phyloP scores from a whole-genome alignment of 179 eudicot genomes.

The Silene coronaria region DNA sequence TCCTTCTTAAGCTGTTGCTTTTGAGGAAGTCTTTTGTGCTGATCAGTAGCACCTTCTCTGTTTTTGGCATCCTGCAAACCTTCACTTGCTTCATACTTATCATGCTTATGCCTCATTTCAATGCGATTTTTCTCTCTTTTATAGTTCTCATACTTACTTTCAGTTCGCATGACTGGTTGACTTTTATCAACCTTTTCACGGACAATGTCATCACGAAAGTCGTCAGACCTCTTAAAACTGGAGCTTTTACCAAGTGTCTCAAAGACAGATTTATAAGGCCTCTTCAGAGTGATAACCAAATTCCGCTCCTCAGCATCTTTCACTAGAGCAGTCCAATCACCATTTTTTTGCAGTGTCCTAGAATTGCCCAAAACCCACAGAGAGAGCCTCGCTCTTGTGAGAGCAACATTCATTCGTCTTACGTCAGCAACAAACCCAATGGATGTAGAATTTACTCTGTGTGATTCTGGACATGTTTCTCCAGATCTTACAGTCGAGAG shows the following conservation, averaged over 20 bases:
- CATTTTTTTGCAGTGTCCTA: conserved; percentile 69
- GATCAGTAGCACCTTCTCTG: conserved; percentile 19
- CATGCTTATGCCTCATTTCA: conserved; percentile 21
- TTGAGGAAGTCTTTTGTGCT: conserved; percentile 5
- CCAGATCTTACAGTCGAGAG: conserved; percentile 92
- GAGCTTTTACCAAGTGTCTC: conserved; percentile 30
- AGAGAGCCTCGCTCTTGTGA: conserved; percentile 89
- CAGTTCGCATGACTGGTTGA: conserved; percentile 26
- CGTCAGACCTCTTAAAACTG: conserved; percentile 25
- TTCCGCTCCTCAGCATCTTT: conserved; percentile 73
- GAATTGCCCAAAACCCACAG: conserved; percentile 90
- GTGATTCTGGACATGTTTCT: conserved; percentile 33
- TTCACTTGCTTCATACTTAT: conserved; percentile 22
- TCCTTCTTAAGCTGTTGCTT: conserved; percentile 25
- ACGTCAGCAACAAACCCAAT: conserved; percentile 98
- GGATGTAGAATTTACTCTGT: conserved; percentile 39
- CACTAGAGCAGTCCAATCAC: conserved; percentile 87
- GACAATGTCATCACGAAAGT: conserved; percentile 25
- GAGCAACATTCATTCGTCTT: conserved; percentile 97
- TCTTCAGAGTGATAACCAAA: conserved; percentile 52
- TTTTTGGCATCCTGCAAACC: conserved; percentile 25
- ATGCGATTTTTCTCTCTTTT: conserved; percentile 32
- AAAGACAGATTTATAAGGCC: conserved; percentile 57
- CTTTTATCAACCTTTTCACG: conserved; percentile 30
- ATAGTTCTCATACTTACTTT: conserved; percentile 20